Conservation (phyloP, 2,329 filamentous ascomycete species). For the Fusarium albosuccineum region DNA sequence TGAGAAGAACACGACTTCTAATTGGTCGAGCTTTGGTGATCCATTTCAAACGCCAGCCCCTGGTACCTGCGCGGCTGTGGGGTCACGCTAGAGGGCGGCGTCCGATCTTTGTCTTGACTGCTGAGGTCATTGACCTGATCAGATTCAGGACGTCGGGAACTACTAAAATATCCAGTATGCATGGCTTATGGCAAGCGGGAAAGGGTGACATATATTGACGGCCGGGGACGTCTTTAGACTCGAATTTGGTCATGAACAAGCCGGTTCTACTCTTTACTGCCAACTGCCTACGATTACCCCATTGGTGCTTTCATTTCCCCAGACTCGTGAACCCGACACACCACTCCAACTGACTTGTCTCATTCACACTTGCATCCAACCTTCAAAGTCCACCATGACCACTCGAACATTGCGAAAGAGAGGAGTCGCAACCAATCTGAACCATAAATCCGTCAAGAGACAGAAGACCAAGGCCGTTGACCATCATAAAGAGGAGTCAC, state of each 20-base stretch:
- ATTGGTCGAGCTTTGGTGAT: neutral
- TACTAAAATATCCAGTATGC: neutral
- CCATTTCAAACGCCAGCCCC: neutral
- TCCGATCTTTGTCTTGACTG: conserved; percentile 35
- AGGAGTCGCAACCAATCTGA: neutral
- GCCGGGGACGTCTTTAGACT: neutral
- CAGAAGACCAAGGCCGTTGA: conserved; percentile 12
- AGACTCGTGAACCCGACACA: neutral
- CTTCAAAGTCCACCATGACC: conserved; percentile 19
- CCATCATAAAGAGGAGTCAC: neutral
- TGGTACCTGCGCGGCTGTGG: neutral
- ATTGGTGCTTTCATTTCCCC: neutral
- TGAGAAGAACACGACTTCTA: no score
- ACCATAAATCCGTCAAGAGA: conserved; percentile 14
- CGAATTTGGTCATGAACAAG: conserved; percentile 17
- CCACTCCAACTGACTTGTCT: conserved; percentile 1
- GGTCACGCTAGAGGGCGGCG: neutral
- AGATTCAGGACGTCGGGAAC: conserved; percentile 3
- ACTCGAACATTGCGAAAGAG: conserved; percentile 36
- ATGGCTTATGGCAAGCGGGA: neutral
- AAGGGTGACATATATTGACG: neutral
- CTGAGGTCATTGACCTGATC: conserved; percentile 39
- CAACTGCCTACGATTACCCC: neutral
- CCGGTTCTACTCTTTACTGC: neutral
- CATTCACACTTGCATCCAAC: conserved; percentile 1